Base-by-base conservation (phyloP, 768 basidiomycete species). In the Termitomyces sp. region DNA sequence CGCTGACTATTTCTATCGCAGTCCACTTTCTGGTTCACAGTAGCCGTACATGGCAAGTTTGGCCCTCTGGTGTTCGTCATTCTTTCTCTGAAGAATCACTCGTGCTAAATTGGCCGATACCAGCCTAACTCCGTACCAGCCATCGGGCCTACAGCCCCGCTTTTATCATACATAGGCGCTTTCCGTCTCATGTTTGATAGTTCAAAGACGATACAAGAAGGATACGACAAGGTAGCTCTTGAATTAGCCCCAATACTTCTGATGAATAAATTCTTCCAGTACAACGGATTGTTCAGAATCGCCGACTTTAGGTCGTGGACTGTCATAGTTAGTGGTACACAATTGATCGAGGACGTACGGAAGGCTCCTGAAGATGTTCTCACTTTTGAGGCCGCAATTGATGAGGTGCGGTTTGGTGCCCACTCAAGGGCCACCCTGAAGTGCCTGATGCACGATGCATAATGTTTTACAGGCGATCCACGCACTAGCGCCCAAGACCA, bases 311-410 rank as follows among this genome's bases (percentile, higher is more conserved):
- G 52, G 18, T 64, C 65, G 37, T 75, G 74, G 74, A 59, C 69
- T 4, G 65, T 75, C 22, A 59, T 75, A 13, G 65, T 69, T 14
- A 66, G 63, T 24, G 67, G 71, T 1, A 59, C 62, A 22, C 46
- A 64, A 10, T 44, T 67, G 27, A 55, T 73, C 0, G 71, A 72
- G 22, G 74, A 75, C 12, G 49, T 75, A 7, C 65, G 69, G 10
- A 70, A 67, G 56, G 71, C 73, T 9, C 63, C 68, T 3, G 66
- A 71, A 20, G 67, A 74, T 29, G 67, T 67, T 5, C 59, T 74
- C 9, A 71, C 68, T 2, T 67, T 69, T 36, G 57, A 59, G 4
- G 59, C 66, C 44, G 68, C 67, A 3, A 61, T 66, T 12, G 62
- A 62, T 36, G 70, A 74, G 57, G 73, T 73, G n/a, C 12, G 43